Percentiles rank a stretch among this genome's conserved stretches.
These are phyloP conservation scores for Mycena sanguinolenta DNA, from an alignment of 768 basidiomycete species.

Conservation along the genomic window DNA sequence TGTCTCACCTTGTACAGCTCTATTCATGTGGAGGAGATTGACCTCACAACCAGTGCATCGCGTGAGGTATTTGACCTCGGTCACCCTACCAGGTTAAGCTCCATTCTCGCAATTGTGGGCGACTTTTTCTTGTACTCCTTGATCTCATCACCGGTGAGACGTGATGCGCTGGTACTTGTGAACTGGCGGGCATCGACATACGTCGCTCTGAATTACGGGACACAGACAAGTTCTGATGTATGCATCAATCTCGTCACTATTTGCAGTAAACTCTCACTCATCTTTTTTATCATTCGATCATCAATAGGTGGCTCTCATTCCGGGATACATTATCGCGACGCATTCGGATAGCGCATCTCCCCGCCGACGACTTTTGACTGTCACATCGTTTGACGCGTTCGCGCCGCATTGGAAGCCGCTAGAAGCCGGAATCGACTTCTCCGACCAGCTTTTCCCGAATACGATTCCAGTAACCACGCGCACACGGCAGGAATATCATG, in stretches of 20 bases:
- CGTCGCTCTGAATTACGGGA: not conserved
- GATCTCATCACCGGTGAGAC: too few relatives aligned
- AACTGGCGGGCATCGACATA: not conserved
- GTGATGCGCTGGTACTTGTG: not conserved
- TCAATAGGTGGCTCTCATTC: not conserved
- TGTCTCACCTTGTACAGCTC: not conserved
- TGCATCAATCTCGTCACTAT: not conserved
- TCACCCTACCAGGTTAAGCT: not conserved
- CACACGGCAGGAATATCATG: not conserved
- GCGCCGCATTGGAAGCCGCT: not conserved
- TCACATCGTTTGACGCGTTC: not conserved
- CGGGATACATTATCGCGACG: not conserved
- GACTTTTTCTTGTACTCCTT: not conserved
- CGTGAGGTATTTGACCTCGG: not conserved
- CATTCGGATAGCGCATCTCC: not conserved
- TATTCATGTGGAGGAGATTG: not conserved
- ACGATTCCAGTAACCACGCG: not conserved
- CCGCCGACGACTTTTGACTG: not conserved
- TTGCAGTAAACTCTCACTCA: not conserved
- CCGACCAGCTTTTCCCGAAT: not conserved
- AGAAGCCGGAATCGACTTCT: not conserved
- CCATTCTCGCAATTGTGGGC: not conserved
- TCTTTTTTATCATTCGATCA: too few relatives aligned
- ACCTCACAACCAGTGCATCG: not conserved
- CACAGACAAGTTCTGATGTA: not conserved